These are phyloP conservation scores for Acanthamoeba royreba DNA, from an alignment of 208 protist genomes.

Conservation along the genomic window DNA sequence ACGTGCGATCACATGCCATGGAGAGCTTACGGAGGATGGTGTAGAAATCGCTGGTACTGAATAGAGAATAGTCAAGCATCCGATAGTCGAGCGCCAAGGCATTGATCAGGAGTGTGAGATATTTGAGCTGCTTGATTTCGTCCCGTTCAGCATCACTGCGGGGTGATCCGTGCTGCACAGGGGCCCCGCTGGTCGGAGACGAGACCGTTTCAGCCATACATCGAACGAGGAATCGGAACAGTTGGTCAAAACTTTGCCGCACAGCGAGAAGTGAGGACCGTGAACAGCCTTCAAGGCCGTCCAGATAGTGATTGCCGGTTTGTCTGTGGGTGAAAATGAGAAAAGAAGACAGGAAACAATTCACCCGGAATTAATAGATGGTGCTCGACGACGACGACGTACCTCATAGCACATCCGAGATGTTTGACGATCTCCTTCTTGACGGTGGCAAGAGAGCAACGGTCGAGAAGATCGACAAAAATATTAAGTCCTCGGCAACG, in stretches of 20 bases:
- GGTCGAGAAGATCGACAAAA: slow-evolving; percentile 1
- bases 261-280: neutral
- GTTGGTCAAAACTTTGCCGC: neutral
- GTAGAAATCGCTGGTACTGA: neutral
- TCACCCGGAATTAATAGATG: too few relatives aligned
- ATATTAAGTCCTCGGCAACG: neutral
- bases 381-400: too few relatives aligned
- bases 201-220: neutral
- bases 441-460: neutral
- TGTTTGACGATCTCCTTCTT: slow-evolving; percentile 2
- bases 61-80: neutral
- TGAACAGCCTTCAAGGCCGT: neutral
- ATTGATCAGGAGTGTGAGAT: neutral
- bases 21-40: neutral
- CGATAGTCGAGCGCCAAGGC: neutral
- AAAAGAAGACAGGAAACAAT: too few relatives aligned
- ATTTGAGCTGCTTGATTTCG: neutral
- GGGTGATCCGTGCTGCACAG: neutral
- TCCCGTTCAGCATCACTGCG: too few relatives aligned
- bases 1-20: neutral
- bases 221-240: neutral
- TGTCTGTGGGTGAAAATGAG: too few relatives aligned
- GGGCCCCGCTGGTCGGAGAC: neutral
- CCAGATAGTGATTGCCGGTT: neutral
- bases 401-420: neutral